These are phyloP conservation scores for Lantana camara DNA, from an alignment of 257 asterid species.

Conservation along the genomic window DNA sequence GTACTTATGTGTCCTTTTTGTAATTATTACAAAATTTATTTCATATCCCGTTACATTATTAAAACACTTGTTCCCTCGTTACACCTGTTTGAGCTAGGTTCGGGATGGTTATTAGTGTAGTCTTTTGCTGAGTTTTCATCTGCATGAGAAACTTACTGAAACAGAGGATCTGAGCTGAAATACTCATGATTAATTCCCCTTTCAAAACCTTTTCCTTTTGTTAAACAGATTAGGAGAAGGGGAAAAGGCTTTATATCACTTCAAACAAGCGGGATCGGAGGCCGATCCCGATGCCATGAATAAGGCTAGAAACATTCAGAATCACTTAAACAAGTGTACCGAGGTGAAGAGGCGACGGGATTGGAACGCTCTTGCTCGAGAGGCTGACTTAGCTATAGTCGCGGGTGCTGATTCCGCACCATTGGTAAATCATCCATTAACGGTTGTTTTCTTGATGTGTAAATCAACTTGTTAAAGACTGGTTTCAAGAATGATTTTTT, in stretches of 20 bases:
- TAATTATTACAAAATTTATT: neutral
- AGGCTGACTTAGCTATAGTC: conserved; percentile 49
- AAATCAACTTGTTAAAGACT: neutral
- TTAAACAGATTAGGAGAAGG: conserved; percentile 70
- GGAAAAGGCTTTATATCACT: conserved; percentile 68
- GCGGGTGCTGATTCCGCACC: conserved; percentile 90
- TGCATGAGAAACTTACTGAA: too few relatives aligned
- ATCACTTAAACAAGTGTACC: conserved; percentile 54
- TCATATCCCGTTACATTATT: neutral
- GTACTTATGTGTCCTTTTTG: conserved; percentile 26
- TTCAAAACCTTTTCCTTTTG: too few relatives aligned
- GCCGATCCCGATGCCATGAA: conserved; percentile 72
- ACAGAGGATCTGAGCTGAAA: too few relatives aligned
- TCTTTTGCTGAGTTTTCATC: too few relatives aligned
- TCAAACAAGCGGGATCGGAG: conserved; percentile 74
- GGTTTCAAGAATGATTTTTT: neutral
- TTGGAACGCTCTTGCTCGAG: conserved; percentile 58
- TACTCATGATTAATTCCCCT: too few relatives aligned
- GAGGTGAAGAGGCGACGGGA: conserved; percentile 68
- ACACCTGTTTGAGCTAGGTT: too few relatives aligned
- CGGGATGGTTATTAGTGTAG: too few relatives aligned
- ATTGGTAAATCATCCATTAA: conserved; percentile 40
- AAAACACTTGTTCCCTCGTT: too few relatives aligned
- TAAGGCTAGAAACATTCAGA: conserved; percentile 53
- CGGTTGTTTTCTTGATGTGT: neutral